A percentile compares a stretch with the other conserved stretches of the same genome.
phyloP scores from a whole-genome alignment of 169 alveolate genomes.

The Eimeria acervulina region DNA sequence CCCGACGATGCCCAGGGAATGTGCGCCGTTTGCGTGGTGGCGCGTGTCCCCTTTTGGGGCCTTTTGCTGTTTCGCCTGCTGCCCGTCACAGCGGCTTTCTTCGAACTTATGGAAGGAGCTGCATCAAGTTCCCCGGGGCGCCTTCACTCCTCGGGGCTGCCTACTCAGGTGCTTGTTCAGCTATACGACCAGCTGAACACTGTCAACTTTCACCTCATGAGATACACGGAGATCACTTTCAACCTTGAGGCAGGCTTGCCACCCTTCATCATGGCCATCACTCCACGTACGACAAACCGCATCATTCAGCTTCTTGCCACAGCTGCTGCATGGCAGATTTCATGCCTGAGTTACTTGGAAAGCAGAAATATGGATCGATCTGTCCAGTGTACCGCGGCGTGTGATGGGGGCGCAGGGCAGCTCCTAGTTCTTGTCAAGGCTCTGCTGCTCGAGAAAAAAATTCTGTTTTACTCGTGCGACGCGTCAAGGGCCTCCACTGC shows the following conservation, averaged over 20 bases:
- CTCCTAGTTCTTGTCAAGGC: slow-evolving; percentile 79
- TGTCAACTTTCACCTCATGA: slow-evolving; percentile 61
- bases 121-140: background rate
- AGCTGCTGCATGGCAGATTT: background rate
- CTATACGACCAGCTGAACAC: slow-evolving; percentile 70
- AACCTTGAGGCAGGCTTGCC: slow-evolving; percentile 76
- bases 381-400: background rate
- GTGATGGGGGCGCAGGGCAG: slow-evolving; percentile 32
- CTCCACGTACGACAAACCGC: slow-evolving; percentile 30
- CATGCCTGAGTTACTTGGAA: background rate
- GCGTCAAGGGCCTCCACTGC: slow-evolving; percentile 82
- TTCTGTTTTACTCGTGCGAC: slow-evolving; percentile 68
- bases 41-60: slow-evolving; percentile 82
- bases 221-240: slow-evolving; percentile 78
- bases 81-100: slow-evolving; percentile 78
- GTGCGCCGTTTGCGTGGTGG: slow-evolving; percentile 77
- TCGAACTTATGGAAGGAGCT: slow-evolving; percentile 61
- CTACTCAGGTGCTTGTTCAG: slow-evolving; percentile 61
- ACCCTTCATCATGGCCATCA: slow-evolving; percentile 63
- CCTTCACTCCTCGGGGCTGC: background rate
- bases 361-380: background rate
- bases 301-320: background rate
- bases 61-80: slow-evolving; percentile 63
- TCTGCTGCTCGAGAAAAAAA: slow-evolving; percentile 81
- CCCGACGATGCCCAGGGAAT: slow-evolving; percentile 39